Evolutionary conservation across 768 basidiomycete species (phyloP).

Genomic region (Amyloporia xantha): DNA sequence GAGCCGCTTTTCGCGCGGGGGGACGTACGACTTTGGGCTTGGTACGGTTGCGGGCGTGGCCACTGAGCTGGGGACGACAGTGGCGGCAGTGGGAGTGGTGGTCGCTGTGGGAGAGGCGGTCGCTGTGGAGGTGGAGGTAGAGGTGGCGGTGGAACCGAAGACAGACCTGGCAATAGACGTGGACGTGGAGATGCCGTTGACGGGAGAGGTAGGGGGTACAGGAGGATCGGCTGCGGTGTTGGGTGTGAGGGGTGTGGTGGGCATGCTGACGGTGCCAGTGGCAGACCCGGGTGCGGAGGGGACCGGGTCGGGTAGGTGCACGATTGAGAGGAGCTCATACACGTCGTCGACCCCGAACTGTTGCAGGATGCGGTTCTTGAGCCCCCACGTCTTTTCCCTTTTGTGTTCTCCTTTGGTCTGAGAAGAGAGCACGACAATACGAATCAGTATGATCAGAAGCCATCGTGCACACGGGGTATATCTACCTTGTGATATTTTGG

Average conservation of each 20-base stretch:
- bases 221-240: conserved; percentile 15
- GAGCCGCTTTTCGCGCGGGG: conserved; percentile 64
- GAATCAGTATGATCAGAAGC: background rate
- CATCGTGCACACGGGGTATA: background rate
- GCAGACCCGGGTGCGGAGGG: too few relatives aligned
- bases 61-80: too few relatives aligned
- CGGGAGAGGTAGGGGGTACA: too few relatives aligned
- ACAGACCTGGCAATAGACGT: too few relatives aligned
- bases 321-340: conserved; percentile 56
- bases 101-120: conserved; percentile 11
- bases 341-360: conserved; percentile 50
- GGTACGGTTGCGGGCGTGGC: conserved; percentile 13
- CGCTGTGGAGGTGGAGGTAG: conserved; percentile 33
- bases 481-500: background rate
- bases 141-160: background rate
- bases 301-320: conserved; percentile 63
- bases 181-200: conserved; percentile 11
- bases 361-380: conserved; percentile 43
- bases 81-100: too few relatives aligned
- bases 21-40: conserved; percentile 17
- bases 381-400: conserved; percentile 15
- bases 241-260: too few relatives aligned
- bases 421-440: background rate
- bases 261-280: too few relatives aligned
- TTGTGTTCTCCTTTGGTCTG: background rate